phyloP scores from a whole-genome alignment of 2,329 filamentous ascomycete species.

The Pleurostoma richardsiae region DNA sequence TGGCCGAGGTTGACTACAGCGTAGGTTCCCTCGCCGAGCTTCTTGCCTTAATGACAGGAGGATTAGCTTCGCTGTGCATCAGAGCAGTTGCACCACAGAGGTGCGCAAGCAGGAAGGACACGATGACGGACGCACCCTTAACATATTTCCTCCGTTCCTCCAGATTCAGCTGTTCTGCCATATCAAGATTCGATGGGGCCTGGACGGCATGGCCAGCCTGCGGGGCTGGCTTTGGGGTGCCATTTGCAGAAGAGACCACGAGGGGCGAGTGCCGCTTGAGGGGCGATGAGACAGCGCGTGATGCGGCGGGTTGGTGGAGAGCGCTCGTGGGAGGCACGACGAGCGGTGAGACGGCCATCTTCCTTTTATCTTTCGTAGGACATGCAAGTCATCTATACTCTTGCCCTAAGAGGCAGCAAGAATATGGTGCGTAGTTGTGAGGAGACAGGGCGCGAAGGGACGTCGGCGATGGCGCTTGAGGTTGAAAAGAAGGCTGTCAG shows the following conservation, averaged over 20 bases:
- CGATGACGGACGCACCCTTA: conserved; percentile 56
- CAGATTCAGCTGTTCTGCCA: conserved; percentile 79
- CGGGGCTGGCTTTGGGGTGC: conserved; percentile 13
- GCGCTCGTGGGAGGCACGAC: conserved; percentile 21
- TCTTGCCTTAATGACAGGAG: conserved; percentile 57
- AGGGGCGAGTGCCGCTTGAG: conserved; percentile 20
- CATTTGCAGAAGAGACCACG: conserved; percentile 18
- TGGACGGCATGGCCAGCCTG: conserved; percentile 9
- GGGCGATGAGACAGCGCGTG: conserved; percentile 11
- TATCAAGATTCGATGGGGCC: conserved; percentile 40
- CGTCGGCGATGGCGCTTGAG: neutral
- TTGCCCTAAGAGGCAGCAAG: no score
- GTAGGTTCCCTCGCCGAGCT: conserved; percentile 94
- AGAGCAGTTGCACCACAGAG: no score
- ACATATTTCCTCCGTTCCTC: conserved; percentile 84
- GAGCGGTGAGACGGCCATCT: conserved; percentile 43
- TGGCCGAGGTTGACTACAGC: conserved; percentile 91
- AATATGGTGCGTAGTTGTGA: no score
- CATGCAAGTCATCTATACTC: no score
- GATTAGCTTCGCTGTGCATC: neutral
- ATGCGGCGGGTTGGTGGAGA: conserved; percentile 4
- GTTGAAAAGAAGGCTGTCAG: neutral
- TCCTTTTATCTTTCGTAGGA: neutral
- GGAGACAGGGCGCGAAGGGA: neutral
- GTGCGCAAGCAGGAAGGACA: no score